Conservation (phyloP, 2,329 filamentous ascomycete genomes). For the Ceratocystis huliohia region DNA sequence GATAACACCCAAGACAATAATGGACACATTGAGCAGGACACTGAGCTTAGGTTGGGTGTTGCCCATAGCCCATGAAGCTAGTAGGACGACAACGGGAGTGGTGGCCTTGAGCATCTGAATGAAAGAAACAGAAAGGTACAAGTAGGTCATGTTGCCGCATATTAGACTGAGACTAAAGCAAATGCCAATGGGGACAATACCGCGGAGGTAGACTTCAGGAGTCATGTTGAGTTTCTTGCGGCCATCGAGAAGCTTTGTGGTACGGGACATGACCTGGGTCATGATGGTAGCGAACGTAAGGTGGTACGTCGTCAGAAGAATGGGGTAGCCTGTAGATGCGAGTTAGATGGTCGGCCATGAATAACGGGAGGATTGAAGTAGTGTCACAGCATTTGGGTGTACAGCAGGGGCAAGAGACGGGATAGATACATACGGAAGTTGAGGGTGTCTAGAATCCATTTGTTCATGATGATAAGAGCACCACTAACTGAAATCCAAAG, state of each 20-base stretch:
- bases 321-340: constrained; percentile 45
- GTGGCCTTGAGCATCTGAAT: constrained; percentile 99
- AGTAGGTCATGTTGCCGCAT: constrained; percentile 88
- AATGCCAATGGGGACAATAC: constrained; percentile 86
- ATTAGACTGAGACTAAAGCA: constrained; percentile 96
- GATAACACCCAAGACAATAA: constrained; percentile 88
- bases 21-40: constrained; percentile 81
- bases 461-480: constrained; percentile 97
- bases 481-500: constrained; percentile 83
- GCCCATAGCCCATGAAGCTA: constrained; percentile 79
- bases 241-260: constrained; percentile 79
- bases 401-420: background rate
- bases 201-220: constrained; percentile 77
- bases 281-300: constrained; percentile 83
- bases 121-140: constrained; percentile 90
- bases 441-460: constrained; percentile 82
- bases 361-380: constrained; percentile 3
- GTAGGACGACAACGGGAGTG: constrained; percentile 81
- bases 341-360: constrained; percentile 27
- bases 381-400: background rate
- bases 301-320: constrained; percentile 93
- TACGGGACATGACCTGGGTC: constrained; percentile 85
- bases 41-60: constrained; percentile 72
- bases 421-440: constrained; percentile 47
- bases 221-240: constrained; percentile 97